Conservation (phyloP, 306 rosid genomes). For the Cucurbita pepo region DNA sequence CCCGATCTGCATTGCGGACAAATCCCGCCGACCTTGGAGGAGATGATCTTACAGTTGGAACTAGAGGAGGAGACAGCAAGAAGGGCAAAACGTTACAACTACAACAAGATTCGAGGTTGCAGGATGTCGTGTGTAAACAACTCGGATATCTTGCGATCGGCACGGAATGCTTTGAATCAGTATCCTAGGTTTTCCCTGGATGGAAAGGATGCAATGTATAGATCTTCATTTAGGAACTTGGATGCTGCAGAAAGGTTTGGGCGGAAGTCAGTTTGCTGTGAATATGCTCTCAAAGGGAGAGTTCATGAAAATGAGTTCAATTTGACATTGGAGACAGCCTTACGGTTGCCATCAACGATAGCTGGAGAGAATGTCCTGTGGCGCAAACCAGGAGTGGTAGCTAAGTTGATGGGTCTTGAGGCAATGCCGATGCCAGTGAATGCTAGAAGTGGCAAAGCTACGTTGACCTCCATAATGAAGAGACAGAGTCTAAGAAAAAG, state of each 20-base stretch:
- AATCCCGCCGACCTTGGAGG: conserved; percentile 42
- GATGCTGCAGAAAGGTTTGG: conserved; percentile 7
- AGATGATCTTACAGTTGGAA: conserved; percentile 48
- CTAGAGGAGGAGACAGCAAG: conserved; percentile 54
- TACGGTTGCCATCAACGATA: conserved; percentile 19
- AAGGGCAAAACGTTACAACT: conserved; percentile 22
- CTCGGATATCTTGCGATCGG: conserved; percentile 65
- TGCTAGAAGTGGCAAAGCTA: conserved; percentile 18
- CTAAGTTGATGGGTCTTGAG: conserved; percentile 84
- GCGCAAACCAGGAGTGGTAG: conserved; percentile 85
- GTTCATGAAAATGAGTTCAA: not conserved
- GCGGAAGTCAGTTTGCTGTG: conserved; percentile 46
- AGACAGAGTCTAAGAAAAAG: conserved; percentile 31
- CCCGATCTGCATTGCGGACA: not conserved
- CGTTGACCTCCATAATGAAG: conserved; percentile 10
- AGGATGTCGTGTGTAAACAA: conserved; percentile 71
- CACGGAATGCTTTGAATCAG: conserved; percentile 79
- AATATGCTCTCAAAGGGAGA: conserved; percentile 19
- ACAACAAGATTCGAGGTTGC: conserved; percentile 10
- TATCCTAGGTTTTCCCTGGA: conserved; percentile 91
- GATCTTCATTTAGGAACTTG: conserved; percentile 48
- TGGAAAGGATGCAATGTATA: conserved; percentile 81
- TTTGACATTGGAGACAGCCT: conserved; percentile 8
- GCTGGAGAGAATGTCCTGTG: conserved; percentile 63
- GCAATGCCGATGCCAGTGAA: conserved; percentile 53